Base-by-base conservation (phyloP, 108 stramenopile species). In the Cylindrotheca fusiformis region DNA sequence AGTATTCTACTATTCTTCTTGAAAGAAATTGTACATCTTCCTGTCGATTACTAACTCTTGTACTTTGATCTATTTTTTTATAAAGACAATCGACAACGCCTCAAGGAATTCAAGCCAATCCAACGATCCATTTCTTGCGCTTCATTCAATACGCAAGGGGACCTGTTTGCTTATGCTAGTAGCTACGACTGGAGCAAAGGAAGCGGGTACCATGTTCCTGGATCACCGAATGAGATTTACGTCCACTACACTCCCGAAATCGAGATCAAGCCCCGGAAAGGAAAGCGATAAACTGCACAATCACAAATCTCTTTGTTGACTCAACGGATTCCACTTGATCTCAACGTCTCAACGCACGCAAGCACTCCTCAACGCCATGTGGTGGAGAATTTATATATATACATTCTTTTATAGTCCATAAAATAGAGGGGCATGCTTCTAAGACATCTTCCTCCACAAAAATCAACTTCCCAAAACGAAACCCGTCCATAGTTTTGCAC, bases 101-200 rank as follows among this genome's bases (percentile, higher is more conserved):
- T 97, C 30, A 94, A 88, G 75, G 93, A 85, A 19, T 96, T 92
- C 59, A 57, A 67, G 12, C 65, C 77, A 41, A 78, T 87, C 52
- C 65, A 75, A 29, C 79, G 64, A 49, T 52, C 81, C 10, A 90
- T 96, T 60, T 52, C 85, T 3, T 85, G 84, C 55, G 90, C 90
- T 28, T 54, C 53, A 24, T 96, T 96, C 81, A 93, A 84, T 65
- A 52, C 85, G 5, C 79, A 80, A 52, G 96, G 96, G 27, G 89
- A 82, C 64, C 50, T 96, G 50, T 93, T 91, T 76, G 93, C 93
- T 0, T 96, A 95, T 78, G 76, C 92, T 25, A 74, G 79, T 31
- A 84, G 85, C 61, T 96, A 96, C 76, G 93, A 96, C 69, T 96
- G 96, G 96, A 79, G 84, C 48, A 86, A 85, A 65, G 96, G 96